Percentiles rank a stretch among this genome's conserved stretches.
These are phyloP conservation scores for Sclerotinia minor DNA, from an alignment of 2,329 filamentous ascomycete genomes.

Conservation along the genomic window DNA sequence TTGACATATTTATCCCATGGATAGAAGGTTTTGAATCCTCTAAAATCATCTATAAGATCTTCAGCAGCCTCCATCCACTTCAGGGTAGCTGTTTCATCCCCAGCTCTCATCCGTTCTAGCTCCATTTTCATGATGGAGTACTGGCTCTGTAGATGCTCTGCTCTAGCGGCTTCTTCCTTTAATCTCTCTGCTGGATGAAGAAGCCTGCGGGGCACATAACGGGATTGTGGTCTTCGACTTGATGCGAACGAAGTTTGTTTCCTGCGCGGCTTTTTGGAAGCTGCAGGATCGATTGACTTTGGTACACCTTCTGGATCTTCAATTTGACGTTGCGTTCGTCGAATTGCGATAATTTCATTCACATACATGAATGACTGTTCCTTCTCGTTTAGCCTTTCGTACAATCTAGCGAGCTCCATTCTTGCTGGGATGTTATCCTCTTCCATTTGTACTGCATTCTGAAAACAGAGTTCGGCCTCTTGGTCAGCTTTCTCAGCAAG, in stretches of 20 bases:
- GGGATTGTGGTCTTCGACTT: constrained; percentile 11
- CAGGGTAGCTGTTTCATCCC: constrained; percentile 31
- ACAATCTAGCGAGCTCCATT: constrained; percentile 78
- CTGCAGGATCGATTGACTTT: constrained; percentile 7
- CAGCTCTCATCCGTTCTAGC: constrained; percentile 41
- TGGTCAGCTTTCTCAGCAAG: constrained; percentile 61
- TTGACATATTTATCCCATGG: constrained; percentile 65
- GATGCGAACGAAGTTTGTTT: constrained; percentile 2
- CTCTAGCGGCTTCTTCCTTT: constrained; percentile 41
- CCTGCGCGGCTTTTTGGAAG: constrained; percentile 23
- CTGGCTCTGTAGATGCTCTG: constrained; percentile 41
- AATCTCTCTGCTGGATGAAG: constrained; percentile 42
- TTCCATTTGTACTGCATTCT: constrained; percentile 71
- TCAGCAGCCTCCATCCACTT: constrained; percentile 60
- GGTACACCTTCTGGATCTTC: constrained; percentile 44
- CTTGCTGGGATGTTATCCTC: constrained; percentile 72
- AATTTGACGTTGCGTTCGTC: constrained; percentile 47
- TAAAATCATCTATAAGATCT: constrained; percentile 62
- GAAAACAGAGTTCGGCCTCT: constrained; percentile 75
- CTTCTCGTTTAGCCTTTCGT: constrained; percentile 70
- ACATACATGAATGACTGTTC: constrained; percentile 77
- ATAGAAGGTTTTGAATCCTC: constrained; percentile 63
- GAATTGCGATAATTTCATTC: constrained; percentile 65
- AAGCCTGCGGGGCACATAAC: constrained; percentile 23
- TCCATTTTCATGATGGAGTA: constrained; percentile 48